phyloP scores from a whole-genome alignment of 352 stramenopile genomes.

The Albugo laibachii region DNA sequence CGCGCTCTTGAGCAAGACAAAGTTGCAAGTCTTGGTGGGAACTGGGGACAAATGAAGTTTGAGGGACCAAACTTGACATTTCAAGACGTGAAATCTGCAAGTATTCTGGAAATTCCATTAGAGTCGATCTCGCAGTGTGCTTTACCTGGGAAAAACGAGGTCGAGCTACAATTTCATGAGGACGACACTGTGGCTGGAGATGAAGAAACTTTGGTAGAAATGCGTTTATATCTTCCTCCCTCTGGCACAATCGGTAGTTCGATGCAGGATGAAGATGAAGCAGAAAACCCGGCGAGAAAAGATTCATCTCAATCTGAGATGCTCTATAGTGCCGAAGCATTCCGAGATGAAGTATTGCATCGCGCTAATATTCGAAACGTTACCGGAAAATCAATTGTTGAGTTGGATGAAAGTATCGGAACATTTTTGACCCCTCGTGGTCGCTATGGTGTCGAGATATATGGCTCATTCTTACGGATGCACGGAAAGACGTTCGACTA shows the following conservation, averaged over 20 bases:
- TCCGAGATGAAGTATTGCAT: conserved; percentile 73
- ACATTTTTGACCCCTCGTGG: conserved; percentile 97
- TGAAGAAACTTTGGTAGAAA: conserved; percentile 87
- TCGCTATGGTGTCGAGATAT: conserved; percentile 96
- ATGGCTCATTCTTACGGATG: conserved; percentile 94
- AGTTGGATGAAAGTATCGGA: conserved; percentile 91
- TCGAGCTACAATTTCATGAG: conserved; percentile 98
- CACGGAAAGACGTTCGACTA: conserved; percentile 97
- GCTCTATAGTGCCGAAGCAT: conserved; percentile 32
- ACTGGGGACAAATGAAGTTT: conserved; percentile 90
- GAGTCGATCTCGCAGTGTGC: conserved; percentile 77
- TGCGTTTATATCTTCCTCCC: conserved; percentile 91
- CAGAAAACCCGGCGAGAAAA: conserved; percentile 8
- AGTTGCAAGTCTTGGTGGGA: conserved; percentile 73
- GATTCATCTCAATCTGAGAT: conserved; percentile 26
- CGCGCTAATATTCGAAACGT: conserved; percentile 78
- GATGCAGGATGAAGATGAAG: conserved; percentile 24
- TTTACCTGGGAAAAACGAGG: conserved; percentile 93
- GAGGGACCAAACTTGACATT: conserved; percentile 77
- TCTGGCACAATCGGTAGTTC: conserved; percentile 12
- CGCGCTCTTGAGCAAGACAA: conserved; percentile 81
- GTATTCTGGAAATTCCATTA: conserved; percentile 52
- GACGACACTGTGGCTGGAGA: conserved; percentile 91
- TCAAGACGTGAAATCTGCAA: conserved; percentile 23
- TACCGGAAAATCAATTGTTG: conserved; percentile 92